Base-by-base conservation (phyloP, 1,284 basidiomycete genomes). In the Apiotrichum veenhuisii region DNA sequence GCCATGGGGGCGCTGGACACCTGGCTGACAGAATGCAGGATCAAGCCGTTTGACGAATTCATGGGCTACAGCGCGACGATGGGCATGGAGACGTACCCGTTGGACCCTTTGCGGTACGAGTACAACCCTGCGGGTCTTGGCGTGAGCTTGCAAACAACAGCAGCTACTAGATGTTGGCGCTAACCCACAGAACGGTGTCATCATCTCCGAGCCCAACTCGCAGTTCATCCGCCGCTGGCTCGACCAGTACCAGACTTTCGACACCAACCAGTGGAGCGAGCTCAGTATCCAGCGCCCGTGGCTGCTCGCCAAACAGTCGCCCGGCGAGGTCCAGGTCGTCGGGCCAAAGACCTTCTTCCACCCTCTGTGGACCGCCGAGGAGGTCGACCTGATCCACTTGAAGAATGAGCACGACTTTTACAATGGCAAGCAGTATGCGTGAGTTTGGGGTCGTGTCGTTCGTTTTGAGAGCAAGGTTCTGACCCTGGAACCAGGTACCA, bases 291-390 rank as follows among this genome's bases (percentile, higher is more conserved):
- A 62, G 3, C 66, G 64, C 51, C 72, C 76, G 9, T 77, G 76
- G 76, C 26, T 75, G 55, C 67, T 81, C 11, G 80, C 80, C 0
- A 65, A 75, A 25, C 49, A 61, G 1, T 64, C 77, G 63, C 78
- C 79, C 1, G 53, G 63, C 11, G 78, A 80, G 50, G 55, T 80
- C n/a, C 78, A 79, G 44, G 79, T 81, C 7, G 63, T 81, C 8
- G 71, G 71, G 46, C 68, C 75, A 27, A 63, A 69, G 27, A 78
- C 79, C 0, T 78, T 81, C 64, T 81, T 81, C 64, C 80, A 76
- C 73, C 80, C 80, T 0, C 70, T 79, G 58, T 81, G 79, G 78
- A 65, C 67, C 34, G 74, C 72, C 0, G 58, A 72, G 20, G 74
- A 75, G 55, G 65, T 76, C 22, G 44, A 73, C 42, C 65, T 69